Evolutionary conservation across 768 basidiomycete species (phyloP).

Genomic region (Podaxis carcinomalis): DNA sequence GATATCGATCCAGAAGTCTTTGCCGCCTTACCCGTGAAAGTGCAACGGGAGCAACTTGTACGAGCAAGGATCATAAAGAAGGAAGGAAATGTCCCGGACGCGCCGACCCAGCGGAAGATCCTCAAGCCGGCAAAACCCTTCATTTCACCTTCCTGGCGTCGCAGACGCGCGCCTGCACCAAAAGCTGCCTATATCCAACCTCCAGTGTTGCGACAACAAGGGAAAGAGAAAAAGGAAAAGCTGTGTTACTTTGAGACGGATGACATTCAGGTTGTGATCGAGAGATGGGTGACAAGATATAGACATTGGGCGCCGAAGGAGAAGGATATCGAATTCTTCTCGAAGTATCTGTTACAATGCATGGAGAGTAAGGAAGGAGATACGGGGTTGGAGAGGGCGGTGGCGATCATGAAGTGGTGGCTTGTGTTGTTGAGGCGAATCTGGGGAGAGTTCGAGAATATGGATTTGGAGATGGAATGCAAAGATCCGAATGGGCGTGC

Average conservation of each 20-base stretch:
- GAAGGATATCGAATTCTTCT: slow-evolving; percentile 73
- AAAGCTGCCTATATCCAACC: slow-evolving; percentile 46
- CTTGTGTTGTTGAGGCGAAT: slow-evolving; percentile 58
- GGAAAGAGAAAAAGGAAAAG: slow-evolving; percentile 52
- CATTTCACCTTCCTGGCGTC: slow-evolving; percentile 34
- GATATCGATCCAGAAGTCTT: slow-evolving; percentile 66
- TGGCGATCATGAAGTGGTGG: slow-evolving; percentile 83
- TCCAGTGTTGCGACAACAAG: slow-evolving; percentile 55
- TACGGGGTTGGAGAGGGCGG: slow-evolving; percentile 59
- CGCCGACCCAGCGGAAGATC: slow-evolving; percentile 28
- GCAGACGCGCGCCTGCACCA: slow-evolving; percentile 49
- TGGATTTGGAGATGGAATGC: slow-evolving; percentile 29
- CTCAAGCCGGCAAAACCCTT: slow-evolving; percentile 48
- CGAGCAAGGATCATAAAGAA: slow-evolving; percentile 47
- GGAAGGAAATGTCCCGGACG: slow-evolving; percentile 35
- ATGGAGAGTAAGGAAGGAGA: slow-evolving; percentile 57
- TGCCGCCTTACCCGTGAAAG: slow-evolving; percentile 50
- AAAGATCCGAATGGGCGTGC: slow-evolving; percentile 39
- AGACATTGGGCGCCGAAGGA: slow-evolving; percentile 58
- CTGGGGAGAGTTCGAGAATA: slow-evolving; percentile 56
- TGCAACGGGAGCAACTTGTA: slow-evolving; percentile 76
- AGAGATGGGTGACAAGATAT: slow-evolving; percentile 71
- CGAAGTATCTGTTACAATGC: slow-evolving; percentile 65
- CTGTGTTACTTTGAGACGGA: slow-evolving; percentile 56
- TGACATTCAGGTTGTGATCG: slow-evolving; percentile 71